Evolutionary conservation across 2,329 filamentous ascomycete genomes (phyloP), one percentile per base, ranked within the genome.

Genomic region (Xylariaceae sp.): DNA sequence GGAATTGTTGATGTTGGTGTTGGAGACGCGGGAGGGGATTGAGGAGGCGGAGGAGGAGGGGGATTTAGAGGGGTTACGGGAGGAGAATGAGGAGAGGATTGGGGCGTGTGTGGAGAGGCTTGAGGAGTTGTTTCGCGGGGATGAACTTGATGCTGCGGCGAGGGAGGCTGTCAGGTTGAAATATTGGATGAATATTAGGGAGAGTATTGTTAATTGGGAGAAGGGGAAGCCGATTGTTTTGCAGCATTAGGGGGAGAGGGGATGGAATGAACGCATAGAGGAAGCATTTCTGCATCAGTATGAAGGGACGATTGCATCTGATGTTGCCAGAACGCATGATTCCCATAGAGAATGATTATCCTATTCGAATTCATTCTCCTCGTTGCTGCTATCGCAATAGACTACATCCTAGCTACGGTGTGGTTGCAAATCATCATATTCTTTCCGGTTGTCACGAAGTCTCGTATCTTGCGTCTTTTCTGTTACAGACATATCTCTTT

Each of bases 121-220:
- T 23, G 88, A 82, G 51, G 68, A 73, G 57, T 84, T 86, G 0
- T 93, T 97, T 71, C 79, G 76, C 62, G 68, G 73, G 7, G 88
- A 88, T 53, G 84, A 93, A 70, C 71, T 89, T 45, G 80, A 86
- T 47, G 75, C 63, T 7, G 93, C 92, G 13, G 86, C 82, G 75
- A 74, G 72, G 61, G 90, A 95, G 80, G 86, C 87, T 51, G 85
- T 96, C 1, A 80, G 83, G 73, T 75, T 97, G 76, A 80, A 91
- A 73, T 97, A 97, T 77, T 97, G 93, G 93, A 82, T 88, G 58
- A 96, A 92, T 74, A 87, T 97, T 62, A 82, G 85, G 63, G 88
- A 95, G 73, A 89, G 86, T 51, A 77, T 97, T 69, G 79, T 88
- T 71, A 84, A 87, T 63, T 97, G 93, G 92, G 91, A 96, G 79